Evolutionary conservation across 768 basidiomycete genomes (phyloP).

Genomic region (Megacollybia marginata): DNA sequence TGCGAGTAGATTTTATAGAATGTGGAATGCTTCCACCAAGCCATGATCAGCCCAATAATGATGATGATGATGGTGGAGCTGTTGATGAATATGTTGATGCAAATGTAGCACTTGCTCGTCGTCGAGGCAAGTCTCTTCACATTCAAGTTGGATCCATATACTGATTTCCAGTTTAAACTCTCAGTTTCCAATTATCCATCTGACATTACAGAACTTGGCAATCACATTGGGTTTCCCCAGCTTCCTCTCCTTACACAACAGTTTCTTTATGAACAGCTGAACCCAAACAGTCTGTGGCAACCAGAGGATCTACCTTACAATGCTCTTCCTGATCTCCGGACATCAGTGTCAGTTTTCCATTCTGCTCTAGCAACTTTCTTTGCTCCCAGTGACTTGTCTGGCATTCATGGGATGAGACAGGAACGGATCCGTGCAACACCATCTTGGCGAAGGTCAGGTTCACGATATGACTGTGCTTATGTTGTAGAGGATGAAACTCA

Average conservation of each 20-base stretch:
- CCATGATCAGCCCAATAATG: neutral
- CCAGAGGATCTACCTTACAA: neutral
- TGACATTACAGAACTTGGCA: constrained; percentile 2
- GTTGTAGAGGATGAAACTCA: constrained; percentile 5
- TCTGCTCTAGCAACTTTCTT: constrained; percentile 11
- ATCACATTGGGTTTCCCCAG: constrained; percentile 7
- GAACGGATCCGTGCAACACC: constrained; percentile 13
- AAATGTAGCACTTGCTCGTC: constrained; percentile 5
- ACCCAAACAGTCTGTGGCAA: neutral
- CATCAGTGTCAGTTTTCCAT: constrained; percentile 7
- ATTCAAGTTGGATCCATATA: neutral
- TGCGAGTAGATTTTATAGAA: neutral
- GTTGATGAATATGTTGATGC: constrained; percentile 2
- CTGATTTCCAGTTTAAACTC: too few species aligned
- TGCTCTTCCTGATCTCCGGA: constrained; percentile 1
- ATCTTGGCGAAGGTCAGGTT: constrained; percentile 7
- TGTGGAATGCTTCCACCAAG: neutral
- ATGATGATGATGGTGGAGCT: constrained; percentile 2
- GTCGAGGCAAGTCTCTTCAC: constrained; percentile 1
- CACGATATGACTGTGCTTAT: constrained; percentile 13
- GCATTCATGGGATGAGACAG: constrained; percentile 13
- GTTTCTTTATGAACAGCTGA: constrained; percentile 16
- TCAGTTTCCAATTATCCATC: constrained; percentile 11
- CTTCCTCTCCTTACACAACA: constrained; percentile 8
- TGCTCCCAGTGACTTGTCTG: constrained; percentile 13